These are phyloP conservation scores for Coelastrella sp. DNA, from an alignment of 139 green algal species.

Conservation along the genomic window DNA sequence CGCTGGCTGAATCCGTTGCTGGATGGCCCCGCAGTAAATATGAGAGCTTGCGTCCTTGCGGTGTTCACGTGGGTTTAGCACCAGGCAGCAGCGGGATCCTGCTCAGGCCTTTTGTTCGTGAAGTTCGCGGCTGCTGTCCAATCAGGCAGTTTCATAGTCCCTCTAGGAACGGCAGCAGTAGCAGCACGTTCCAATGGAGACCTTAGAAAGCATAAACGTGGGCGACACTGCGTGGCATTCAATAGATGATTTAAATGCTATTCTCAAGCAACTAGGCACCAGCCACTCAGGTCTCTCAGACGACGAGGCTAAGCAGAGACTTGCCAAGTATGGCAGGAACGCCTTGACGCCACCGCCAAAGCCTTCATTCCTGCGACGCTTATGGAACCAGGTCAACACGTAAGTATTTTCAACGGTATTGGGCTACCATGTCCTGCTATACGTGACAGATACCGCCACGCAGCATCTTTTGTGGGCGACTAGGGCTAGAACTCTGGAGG, in stretches of 20 bases:
- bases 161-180: background rate
- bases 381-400: slow-evolving; percentile 56
- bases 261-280: background rate
- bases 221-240: slow-evolving; percentile 4
- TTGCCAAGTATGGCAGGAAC: slow-evolving; percentile 47
- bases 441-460: too few relatives aligned
- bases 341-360: slow-evolving; percentile 50
- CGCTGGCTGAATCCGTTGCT: too few relatives aligned
- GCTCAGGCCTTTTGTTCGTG: background rate
- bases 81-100: too few relatives aligned
- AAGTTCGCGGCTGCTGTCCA: background rate
- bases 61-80: too few relatives aligned
- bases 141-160: background rate
- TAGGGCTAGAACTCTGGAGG: too few relatives aligned
- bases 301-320: background rate
- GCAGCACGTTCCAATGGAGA: background rate
- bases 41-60: too few relatives aligned
- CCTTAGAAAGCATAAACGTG: background rate
- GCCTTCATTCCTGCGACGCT: slow-evolving; percentile 29
- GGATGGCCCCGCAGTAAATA: too few relatives aligned
- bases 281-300: background rate
- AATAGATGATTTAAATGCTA: background rate
- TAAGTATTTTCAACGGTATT: background rate
- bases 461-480: too few relatives aligned
- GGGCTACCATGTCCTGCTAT: too few relatives aligned